Evolutionary conservation across 192 early-diverging fungal species (phyloP), one percentile per base, ranked within the genome.

Genomic region (Coemansia sp.): DNA sequence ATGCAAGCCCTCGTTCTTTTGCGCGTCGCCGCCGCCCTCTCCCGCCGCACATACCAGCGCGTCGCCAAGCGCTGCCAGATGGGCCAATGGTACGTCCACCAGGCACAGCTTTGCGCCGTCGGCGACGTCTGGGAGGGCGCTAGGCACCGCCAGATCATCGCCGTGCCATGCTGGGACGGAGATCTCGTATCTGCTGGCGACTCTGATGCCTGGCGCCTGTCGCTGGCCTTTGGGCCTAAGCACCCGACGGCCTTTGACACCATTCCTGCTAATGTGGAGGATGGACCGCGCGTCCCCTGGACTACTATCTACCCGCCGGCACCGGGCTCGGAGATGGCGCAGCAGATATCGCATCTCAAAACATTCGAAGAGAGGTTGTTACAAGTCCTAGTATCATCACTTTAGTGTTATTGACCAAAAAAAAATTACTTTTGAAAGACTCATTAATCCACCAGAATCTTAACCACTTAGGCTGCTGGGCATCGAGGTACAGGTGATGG

Each of bases 81-180:
- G 70, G 80, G 80, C 5, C 75, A 66, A 34, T 83, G 80, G 75
- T 73, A 74, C 33, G 80, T 83, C 31, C 80, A 83, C 42, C 80
- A 83, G 80, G 74, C 80, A 63, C 80, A 83, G 67, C 64, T 72
- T 48, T 83, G 80, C 24, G 80, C 77, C 6, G 72, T 83, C 0
- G 80, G 80, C 63, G 80, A 83, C 66, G 71, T 69, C 69, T 77
- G 75, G 75, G 63, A 72, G 45, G 72, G 72, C 48, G 63, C 69
- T 2, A 39, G 75, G 0, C 70, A 77, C 33, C 65, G 75, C 6
- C 80, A 83, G 75, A 72, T 83, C n/a, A 60, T 83, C 21, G 80
- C 72, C 2, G 72, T 83, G 6, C 75, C 75, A 7, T 68, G 72
- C 40, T 83, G 80, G 80, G 40, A 57, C 35, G 5, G 31, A 17